These are phyloP conservation scores for Aegilops tauschii DNA, from an alignment of 176 grass and related monocot genomes.

Conservation along the genomic window DNA sequence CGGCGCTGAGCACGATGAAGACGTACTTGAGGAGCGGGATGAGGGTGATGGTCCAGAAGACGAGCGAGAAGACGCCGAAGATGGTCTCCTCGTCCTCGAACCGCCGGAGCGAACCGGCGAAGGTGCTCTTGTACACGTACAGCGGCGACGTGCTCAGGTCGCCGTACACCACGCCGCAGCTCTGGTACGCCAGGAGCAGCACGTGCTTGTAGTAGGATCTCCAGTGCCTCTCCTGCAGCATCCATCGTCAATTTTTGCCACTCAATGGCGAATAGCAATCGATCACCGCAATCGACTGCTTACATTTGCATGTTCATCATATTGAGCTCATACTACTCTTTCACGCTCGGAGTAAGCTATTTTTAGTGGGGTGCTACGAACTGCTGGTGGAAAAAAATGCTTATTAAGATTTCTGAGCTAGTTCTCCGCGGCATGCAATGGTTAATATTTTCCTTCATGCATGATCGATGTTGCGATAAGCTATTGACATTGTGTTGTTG, in stretches of 20 bases:
- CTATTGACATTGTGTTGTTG: neutral
- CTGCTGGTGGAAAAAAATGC: slow-evolving; percentile 15
- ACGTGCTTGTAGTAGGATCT: slow-evolving; percentile 22
- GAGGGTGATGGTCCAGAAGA: slow-evolving; percentile 67
- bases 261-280: neutral
- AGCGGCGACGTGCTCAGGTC: slow-evolving; percentile 70
- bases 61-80: slow-evolving; percentile 63
- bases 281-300: neutral
- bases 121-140: slow-evolving; percentile 61
- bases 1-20: slow-evolving; percentile 53
- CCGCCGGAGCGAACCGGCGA: slow-evolving; percentile 32
- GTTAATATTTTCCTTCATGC: neutral
- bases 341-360: neutral
- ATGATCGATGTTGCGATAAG: neutral
- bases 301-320: neutral
- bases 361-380: slow-evolving; percentile 15
- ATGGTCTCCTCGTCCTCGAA: slow-evolving; percentile 49
- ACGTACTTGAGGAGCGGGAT: slow-evolving; percentile 75
- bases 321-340: neutral
- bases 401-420: neutral
- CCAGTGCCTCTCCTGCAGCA: slow-evolving; percentile 34
- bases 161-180: slow-evolving; percentile 68
- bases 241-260: neutral
- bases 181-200: slow-evolving; percentile 57
- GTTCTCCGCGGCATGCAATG: neutral